Evolutionary conservation across 768 basidiomycete genomes (phyloP).

Genomic region (Russula earlei): DNA sequence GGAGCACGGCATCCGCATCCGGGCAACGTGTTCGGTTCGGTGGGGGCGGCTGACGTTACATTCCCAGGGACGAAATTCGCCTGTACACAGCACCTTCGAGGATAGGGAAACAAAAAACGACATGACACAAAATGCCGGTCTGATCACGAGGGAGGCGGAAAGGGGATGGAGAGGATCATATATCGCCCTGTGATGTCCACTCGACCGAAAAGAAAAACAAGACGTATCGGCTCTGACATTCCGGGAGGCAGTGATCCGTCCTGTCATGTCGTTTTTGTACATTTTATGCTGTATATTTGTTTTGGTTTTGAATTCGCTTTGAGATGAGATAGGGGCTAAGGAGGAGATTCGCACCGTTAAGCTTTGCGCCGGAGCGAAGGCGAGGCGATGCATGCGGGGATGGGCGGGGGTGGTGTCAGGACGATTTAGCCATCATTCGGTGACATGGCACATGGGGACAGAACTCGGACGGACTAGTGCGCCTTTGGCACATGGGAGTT

Average conservation of each 20-base stretch:
- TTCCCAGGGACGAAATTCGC: too few relatives aligned
- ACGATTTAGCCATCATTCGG: background rate
- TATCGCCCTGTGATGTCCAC: too few relatives aligned
- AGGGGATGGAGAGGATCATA: background rate
- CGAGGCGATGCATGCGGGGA: background rate
- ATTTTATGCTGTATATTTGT: background rate
- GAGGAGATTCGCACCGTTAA: background rate
- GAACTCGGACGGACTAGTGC: background rate
- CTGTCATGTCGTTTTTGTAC: constrained; percentile 1
- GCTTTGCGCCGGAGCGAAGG: background rate
- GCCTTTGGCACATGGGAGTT: background rate
- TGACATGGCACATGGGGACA: background rate
- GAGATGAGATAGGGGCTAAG: constrained; percentile 2
- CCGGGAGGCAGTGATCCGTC: constrained; percentile 9
- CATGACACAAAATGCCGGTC: background rate
- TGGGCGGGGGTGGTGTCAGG: background rate
- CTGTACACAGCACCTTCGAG: constrained; percentile 11
- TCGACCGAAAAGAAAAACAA: background rate
- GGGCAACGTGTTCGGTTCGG: constrained; percentile 10
- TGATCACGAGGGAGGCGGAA: background rate
- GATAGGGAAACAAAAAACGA: background rate
- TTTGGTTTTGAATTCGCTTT: background rate
- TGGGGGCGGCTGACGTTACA: too few relatives aligned
- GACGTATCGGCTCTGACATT: background rate
- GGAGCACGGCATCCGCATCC: constrained; percentile 13